These are phyloP conservation scores for Alternaria sp. DNA, from an alignment of 2,329 filamentous ascomycete genomes.

Conservation along the genomic window DNA sequence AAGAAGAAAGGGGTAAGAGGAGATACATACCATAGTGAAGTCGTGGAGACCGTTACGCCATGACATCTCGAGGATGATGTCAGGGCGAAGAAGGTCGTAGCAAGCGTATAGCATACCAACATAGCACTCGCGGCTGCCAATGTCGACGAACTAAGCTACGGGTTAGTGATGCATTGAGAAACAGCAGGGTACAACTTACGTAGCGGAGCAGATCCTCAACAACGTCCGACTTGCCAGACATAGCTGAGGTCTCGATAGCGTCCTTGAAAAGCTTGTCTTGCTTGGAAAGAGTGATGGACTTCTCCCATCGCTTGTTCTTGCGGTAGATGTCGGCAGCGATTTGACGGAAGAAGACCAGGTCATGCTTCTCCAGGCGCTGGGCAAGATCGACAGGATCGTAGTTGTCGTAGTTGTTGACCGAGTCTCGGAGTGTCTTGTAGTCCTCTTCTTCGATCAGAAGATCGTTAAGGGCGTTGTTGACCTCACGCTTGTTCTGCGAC, in stretches of 20 bases:
- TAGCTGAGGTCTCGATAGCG: conserved; percentile 95
- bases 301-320: conserved; percentile 99
- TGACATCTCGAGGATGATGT: conserved; percentile 93
- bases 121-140: conserved; percentile 98
- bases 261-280: conserved; percentile 99
- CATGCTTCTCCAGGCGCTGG: conserved; percentile 92
- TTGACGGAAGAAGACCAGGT: conserved; percentile 98
- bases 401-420: conserved; percentile 98
- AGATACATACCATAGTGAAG: conserved; percentile 79
- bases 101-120: conserved; percentile 99
- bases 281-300: conserved; percentile 96
- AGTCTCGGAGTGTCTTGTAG: conserved; percentile 97
- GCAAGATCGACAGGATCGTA: conserved; percentile 96
- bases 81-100: conserved; percentile 94
- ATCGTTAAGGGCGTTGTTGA: conserved; percentile 98
- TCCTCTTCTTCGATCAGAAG: conserved; percentile 98
- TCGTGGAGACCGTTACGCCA: conserved; percentile 95
- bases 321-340: conserved; percentile 98
- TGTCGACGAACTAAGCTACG: conserved; percentile 85
- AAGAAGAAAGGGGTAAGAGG: neutral
- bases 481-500: conserved; percentile 94
- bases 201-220: conserved; percentile 97
- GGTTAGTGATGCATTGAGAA: conserved; percentile 45
- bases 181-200: conserved; percentile 70
- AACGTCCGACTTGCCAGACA: conserved; percentile 88